Conservation (phyloP, 2,329 filamentous ascomycete species). For the Penicillium sp. region DNA sequence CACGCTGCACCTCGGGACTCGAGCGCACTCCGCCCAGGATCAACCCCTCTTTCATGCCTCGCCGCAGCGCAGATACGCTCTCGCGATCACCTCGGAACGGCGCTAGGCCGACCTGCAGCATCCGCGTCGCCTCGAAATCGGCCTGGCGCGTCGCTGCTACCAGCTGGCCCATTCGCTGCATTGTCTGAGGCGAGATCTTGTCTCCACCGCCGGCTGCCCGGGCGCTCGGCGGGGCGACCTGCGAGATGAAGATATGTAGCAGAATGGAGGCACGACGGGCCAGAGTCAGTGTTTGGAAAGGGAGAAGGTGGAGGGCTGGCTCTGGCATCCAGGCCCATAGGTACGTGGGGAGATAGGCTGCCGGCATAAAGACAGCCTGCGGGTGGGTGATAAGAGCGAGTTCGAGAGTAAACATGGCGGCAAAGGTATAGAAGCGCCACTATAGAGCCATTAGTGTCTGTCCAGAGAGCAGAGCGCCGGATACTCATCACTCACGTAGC, state of each 20-base stretch:
- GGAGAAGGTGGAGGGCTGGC: constrained; percentile 55
- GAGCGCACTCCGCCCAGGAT: constrained; percentile 77
- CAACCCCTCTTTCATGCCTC: constrained; percentile 77
- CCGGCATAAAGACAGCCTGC: constrained; percentile 36
- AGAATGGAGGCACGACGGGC: constrained; percentile 72
- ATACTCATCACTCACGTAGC: constrained; percentile 41
- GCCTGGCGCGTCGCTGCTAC: constrained; percentile 56
- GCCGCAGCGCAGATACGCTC: constrained; percentile 59
- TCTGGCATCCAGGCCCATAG: constrained; percentile 34
- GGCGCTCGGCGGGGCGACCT: constrained; percentile 66
- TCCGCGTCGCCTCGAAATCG: constrained; percentile 63
- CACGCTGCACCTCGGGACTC: constrained; percentile 77
- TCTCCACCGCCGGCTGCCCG: constrained; percentile 34
- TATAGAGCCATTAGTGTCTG: constrained; percentile 15
- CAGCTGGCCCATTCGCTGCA: constrained; percentile 64
- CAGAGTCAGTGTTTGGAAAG: constrained; percentile 76
- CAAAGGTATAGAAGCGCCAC: constrained; percentile 53
- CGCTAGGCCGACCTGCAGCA: constrained; percentile 73
- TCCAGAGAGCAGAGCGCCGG: not conserved
- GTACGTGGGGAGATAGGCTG: constrained; percentile 27
- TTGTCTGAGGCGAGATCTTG: constrained; percentile 44
- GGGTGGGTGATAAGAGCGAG: constrained; percentile 54
- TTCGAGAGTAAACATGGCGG: constrained; percentile 55
- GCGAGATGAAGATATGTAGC: constrained; percentile 74
- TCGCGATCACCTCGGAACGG: constrained; percentile 73